A percentile compares a stretch with the other conserved stretches of the same genome.
phyloP scores from a whole-genome alignment of 2,329 filamentous ascomycete genomes.

The Botryotinia convoluta region DNA sequence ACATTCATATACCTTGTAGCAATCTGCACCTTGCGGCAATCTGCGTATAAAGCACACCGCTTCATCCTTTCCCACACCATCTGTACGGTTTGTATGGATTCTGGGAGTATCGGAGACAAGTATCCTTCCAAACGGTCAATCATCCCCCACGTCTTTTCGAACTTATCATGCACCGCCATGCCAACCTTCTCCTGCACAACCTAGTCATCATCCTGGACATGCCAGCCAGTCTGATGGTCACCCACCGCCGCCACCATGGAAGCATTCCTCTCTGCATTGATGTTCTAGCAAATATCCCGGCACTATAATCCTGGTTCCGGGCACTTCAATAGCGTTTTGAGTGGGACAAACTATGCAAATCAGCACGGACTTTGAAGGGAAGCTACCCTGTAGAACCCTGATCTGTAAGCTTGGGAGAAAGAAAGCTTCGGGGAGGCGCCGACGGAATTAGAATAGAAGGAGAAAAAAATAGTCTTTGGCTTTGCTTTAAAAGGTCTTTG shows the following conservation, averaged over 20 bases:
- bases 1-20: neutral
- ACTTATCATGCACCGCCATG: constrained; percentile 5
- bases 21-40: neutral
- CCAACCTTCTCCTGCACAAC: constrained; percentile 5
- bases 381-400: constrained; percentile 18
- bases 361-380: constrained; percentile 25
- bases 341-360: constrained; percentile 22
- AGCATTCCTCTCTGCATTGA: constrained; percentile 3
- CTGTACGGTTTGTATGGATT: neutral
- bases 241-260: neutral
- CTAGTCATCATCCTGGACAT: neutral
- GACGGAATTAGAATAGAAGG: constrained; percentile 16
- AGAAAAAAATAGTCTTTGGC: constrained; percentile 2
- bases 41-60: neutral
- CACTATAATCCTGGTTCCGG: constrained; percentile 30
- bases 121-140: neutral
- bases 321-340: constrained; percentile 24
- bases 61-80: neutral
- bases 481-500: constrained; percentile 23
- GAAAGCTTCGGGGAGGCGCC: constrained; percentile 3
- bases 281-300: constrained; percentile 17
- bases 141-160: constrained; percentile 7
- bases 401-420: constrained; percentile 16
- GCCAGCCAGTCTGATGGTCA: neutral
- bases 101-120: neutral